Evolutionary conservation across 208 protist species (phyloP), one percentile per base, ranked within the genome.

Genomic region (Trypanosoma mega): DNA sequence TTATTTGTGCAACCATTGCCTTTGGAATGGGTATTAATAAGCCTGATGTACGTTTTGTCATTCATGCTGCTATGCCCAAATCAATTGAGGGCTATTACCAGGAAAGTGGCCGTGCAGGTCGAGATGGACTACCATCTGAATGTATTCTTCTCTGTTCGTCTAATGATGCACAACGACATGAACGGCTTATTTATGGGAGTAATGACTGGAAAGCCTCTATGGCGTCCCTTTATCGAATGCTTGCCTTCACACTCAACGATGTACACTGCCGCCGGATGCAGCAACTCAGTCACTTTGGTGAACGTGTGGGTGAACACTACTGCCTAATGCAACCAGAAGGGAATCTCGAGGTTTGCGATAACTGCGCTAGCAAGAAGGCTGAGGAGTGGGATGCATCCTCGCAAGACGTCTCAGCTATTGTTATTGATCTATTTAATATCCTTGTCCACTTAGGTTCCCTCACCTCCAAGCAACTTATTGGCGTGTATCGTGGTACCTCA

Each of bases 1-100:
- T 99, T n/a, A 93, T 99, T 26, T 95, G 89, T 47, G 97, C 97
- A 27, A 99, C 98, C 16, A 97, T 99, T 46, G 98, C 98, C 20
- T 99, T 99, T 70, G 98, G 97, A 24, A 99, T 99, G 97, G 98
- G 96, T 53, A 98, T 99, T 64, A 97, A 99, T 74, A 99, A 99
- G 54, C 88, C 94, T 4, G 94, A 99, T 64, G 97, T 99, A 4
- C 90, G 98, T 44, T 98, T 96, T 68, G 97, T 99, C 31, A 90
- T 99, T 47, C 98, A 99, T 81, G 85, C 96, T 9, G 74, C 87
- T 9, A 87, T 99, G 66, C 97, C 98, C 0, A 98, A 98, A 76
- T 97, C 82, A 6, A 84, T 99, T 41, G 98, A 99, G 74, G 94
- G 85, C 8, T 99, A 99, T 71, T 98, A 98, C 72, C 98, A 99